A percentile compares a stretch with the other conserved stretches of the same genome.
Evolutionary conservation across 2,329 filamentous ascomycete genomes (phyloP).

Genomic region (Neopestalotiopsis clavispora): DNA sequence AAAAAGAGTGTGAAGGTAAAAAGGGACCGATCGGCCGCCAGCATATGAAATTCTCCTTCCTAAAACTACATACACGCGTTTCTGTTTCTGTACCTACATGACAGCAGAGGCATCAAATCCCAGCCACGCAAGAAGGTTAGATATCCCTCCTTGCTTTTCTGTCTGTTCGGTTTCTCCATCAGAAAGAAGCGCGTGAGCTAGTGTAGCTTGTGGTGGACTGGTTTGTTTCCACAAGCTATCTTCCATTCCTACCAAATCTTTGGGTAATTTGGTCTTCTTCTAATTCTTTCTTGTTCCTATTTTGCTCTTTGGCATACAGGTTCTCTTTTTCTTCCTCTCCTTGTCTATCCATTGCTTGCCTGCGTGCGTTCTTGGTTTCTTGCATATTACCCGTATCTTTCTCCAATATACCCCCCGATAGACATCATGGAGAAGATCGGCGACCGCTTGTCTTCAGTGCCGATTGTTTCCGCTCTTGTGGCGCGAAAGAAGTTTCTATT

Average conservation of each 20-base stretch:
- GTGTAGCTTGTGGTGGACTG: neutral
- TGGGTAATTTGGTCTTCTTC: neutral
- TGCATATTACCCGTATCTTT: neutral
- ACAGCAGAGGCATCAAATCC: neutral
- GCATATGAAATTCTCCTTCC: constrained; percentile 3
- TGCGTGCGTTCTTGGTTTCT: neutral
- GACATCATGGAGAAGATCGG: constrained; percentile 17
- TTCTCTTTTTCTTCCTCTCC: neutral
- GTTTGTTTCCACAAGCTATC: neutral
- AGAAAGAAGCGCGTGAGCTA: neutral
- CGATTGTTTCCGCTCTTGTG: constrained; percentile 19
- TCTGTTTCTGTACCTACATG: neutral
- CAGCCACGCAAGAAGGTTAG: neutral
- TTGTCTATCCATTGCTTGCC: neutral
- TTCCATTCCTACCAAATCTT: neutral
- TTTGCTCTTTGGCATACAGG: neutral
- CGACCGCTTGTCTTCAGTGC: constrained; percentile 14
- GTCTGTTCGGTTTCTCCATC: neutral
- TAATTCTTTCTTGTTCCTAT: neutral
- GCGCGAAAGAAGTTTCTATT: constrained; percentile 19
- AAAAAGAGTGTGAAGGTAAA: neutral
- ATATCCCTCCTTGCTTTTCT: neutral
- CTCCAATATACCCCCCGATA: constrained; percentile 6
- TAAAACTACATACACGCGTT: constrained; percentile 9
- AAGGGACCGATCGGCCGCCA: neutral